phyloP scores from a whole-genome alignment of 192 early-diverging fungal species.

The Funneliformis mosseae region DNA sequence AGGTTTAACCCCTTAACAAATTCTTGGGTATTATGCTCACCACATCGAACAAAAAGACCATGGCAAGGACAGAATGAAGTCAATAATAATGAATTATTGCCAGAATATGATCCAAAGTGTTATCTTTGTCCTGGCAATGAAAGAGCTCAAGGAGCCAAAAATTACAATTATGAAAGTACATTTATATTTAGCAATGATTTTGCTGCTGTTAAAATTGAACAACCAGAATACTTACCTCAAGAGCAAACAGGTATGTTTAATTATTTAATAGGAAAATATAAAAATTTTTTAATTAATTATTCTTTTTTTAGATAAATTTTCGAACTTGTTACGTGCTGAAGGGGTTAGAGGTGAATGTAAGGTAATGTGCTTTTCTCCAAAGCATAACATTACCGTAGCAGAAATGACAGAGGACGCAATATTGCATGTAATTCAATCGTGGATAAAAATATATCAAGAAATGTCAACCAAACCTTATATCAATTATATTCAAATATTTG shows the following conservation, averaged over 20 bases:
- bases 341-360: constrained; percentile 76
- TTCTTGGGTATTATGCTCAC: constrained; percentile 96
- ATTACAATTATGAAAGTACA: constrained; percentile 80
- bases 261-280: not conserved
- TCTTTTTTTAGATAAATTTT: constrained; percentile 25
- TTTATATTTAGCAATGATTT: constrained; percentile 94
- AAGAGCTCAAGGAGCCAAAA: constrained; percentile 69
- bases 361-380: constrained; percentile 93
- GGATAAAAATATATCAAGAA: constrained; percentile 67
- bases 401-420: constrained; percentile 78
- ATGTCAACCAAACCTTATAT: constrained; percentile 58
- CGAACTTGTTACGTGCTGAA: constrained; percentile 57
- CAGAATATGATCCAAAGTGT: constrained; percentile 79
- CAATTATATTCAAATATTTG: constrained; percentile 92
- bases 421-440: constrained; percentile 64
- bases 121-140: constrained; percentile 88
- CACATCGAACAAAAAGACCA: constrained; percentile 91
- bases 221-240: constrained; percentile 46
- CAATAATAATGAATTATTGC: constrained; percentile 41
- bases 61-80: constrained; percentile 82
- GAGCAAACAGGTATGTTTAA: not conserved
- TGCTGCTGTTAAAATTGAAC: constrained; percentile 74
- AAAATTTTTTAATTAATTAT: not conserved
- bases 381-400: constrained; percentile 87
- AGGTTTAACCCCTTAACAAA: constrained; percentile 91